phyloP scores from a whole-genome alignment of 2,329 filamentous ascomycete genomes.

The Trichophyton simii region DNA sequence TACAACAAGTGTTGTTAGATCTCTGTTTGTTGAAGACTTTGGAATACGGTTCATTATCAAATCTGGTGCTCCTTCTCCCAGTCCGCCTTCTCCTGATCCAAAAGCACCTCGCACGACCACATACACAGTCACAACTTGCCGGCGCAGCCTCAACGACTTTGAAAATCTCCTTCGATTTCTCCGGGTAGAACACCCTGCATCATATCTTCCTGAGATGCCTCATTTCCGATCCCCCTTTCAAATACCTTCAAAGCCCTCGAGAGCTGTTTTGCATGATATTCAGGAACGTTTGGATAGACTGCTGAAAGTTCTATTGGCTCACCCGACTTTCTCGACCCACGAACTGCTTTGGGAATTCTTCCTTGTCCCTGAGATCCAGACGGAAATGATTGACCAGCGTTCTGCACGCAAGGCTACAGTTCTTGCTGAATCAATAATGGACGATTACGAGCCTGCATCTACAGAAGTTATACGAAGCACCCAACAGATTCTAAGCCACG shows the following conservation, averaged over 20 bases:
- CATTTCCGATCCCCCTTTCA: conserved; percentile 80
- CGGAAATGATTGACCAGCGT: conserved; percentile 78
- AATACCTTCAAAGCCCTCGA: conserved; percentile 80
- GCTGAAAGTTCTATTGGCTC: conserved; percentile 68
- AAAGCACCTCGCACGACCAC: conserved; percentile 53
- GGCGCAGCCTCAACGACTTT: conserved; percentile 77
- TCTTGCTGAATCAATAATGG: conserved; percentile 68
- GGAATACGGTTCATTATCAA: conserved; percentile 88
- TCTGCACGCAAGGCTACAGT: conserved; percentile 77
- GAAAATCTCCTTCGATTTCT: conserved; percentile 78
- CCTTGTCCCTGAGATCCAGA: conserved; percentile 83
- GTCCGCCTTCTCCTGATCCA: conserved; percentile 34
- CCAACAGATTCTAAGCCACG: conserved; percentile 83
- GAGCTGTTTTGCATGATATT: conserved; percentile 73
- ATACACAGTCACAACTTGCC: conserved; percentile 79
- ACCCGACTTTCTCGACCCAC: conserved; percentile 88
- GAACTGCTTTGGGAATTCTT: conserved; percentile 99
- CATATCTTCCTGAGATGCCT: conserved; percentile 74
- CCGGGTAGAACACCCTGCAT: conserved; percentile 80
- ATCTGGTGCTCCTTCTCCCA: conserved; percentile 57
- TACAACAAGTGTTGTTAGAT: conserved; percentile 83
- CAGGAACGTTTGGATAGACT: conserved; percentile 81
- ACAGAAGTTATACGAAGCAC: conserved; percentile 67
- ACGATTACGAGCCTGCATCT: conserved; percentile 71
- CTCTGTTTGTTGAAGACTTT: conserved; percentile 94